phyloP scores from a whole-genome alignment of 1,284 basidiomycete genomes.

The Heterobasidion annosum region DNA sequence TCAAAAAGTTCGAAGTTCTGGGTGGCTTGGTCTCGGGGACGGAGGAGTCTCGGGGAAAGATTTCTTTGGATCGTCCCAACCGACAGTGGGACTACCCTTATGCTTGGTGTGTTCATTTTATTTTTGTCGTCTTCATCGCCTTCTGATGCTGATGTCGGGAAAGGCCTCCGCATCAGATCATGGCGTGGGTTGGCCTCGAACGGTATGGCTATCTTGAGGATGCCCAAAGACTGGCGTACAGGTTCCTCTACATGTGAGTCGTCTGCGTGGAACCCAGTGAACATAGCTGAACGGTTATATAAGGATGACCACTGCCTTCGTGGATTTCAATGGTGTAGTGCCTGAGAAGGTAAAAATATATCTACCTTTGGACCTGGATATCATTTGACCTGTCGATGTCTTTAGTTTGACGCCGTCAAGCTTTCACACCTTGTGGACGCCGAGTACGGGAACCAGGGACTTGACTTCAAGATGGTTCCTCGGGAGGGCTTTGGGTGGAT shows the following conservation, averaged over 20 bases:
- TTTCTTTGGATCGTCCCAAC: slow-evolving; percentile 94
- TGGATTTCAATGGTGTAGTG: slow-evolving; percentile 95
- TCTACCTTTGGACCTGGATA: neutral
- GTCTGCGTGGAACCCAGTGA: slow-evolving; percentile 2
- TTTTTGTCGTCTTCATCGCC: neutral
- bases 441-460: slow-evolving; percentile 97
- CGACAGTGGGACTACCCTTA: slow-evolving; percentile 95
- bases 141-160: slow-evolving; percentile 13
- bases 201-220: slow-evolving; percentile 94
- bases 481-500: slow-evolving; percentile 98
- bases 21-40: slow-evolving; percentile 97
- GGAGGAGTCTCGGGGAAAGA: slow-evolving; percentile 92
- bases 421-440: slow-evolving; percentile 94
- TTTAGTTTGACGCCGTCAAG: slow-evolving; percentile 89
- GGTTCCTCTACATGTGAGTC: slow-evolving; percentile 91
- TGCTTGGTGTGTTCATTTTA: slow-evolving; percentile 17
- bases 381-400: slow-evolving; percentile 5
- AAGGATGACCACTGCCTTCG: slow-evolving; percentile 88
- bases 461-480: slow-evolving; percentile 95
- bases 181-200: slow-evolving; percentile 95
- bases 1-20: slow-evolving; percentile 93
- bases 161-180: slow-evolving; percentile 95
- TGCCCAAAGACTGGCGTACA: slow-evolving; percentile 87
- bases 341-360: slow-evolving; percentile 73
- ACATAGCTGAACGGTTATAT: neutral